Percentiles rank a stretch among this genome's conserved stretches.
Conservation (phyloP, 2,329 filamentous ascomycete species). For the Epichloe amarillans region DNA sequence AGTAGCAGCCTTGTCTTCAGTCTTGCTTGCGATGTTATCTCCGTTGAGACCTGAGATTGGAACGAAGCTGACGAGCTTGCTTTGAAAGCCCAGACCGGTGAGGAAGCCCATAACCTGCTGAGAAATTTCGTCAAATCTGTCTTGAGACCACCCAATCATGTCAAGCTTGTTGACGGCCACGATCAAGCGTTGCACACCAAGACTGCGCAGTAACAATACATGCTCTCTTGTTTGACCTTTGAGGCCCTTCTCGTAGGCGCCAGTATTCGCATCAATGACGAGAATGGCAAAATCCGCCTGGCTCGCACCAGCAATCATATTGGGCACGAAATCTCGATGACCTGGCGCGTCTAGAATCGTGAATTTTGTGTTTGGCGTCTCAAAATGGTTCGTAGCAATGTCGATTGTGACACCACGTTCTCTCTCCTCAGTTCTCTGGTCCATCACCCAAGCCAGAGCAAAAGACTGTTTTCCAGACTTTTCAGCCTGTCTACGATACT, state of each 20-base stretch:
- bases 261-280: constrained; percentile 81
- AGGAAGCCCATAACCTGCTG: constrained; percentile 77
- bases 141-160: constrained; percentile 67
- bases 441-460: constrained; percentile 91
- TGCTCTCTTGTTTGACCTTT: constrained; percentile 93
- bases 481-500: constrained; percentile 77
- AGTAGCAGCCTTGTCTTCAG: constrained; percentile 39
- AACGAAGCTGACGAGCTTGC: constrained; percentile 72
- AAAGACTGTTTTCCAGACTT: constrained; percentile 91
- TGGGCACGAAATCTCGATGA: constrained; percentile 91
- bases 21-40: constrained; percentile 62
- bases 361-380: constrained; percentile 74
- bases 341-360: constrained; percentile 94
- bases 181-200: constrained; percentile 78
- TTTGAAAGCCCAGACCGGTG: constrained; percentile 64
- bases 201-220: constrained; percentile 74
- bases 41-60: constrained; percentile 83
- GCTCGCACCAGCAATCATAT: constrained; percentile 95
- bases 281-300: constrained; percentile 93
- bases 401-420: constrained; percentile 90
- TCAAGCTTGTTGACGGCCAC: constrained; percentile 96
- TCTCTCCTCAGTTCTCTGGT: constrained; percentile 81
- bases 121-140: constrained; percentile 72
- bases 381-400: constrained; percentile 88
- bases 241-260: constrained; percentile 85